Evolutionary conservation across 176 grass and related monocot genomes (phyloP), one percentile per base, ranked within the genome.

Genomic region (Calamus simplicifolius): DNA sequence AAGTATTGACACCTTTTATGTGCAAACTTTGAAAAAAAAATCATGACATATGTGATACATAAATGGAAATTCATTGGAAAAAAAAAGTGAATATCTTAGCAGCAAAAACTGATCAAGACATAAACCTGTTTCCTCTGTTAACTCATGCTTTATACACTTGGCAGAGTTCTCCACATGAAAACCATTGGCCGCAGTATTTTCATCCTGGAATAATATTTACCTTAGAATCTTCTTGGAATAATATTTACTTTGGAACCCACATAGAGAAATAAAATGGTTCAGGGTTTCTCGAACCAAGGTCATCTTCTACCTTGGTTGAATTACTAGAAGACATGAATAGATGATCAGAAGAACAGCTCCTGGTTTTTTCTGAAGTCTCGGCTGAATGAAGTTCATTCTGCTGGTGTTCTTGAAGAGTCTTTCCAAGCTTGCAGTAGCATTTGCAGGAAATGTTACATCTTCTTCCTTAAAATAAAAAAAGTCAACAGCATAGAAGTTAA

Each of bases 291-390:
- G 35, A 43, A 43, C 8, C 8, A 13, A 2, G 8, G 35, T 43
- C 35, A 43, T 12, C 35, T 43, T 66, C 19, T 65, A 77, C 55
- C 15, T 21, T 19, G 50, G 56, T 27, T 64, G 69, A n/a, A 51
- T 64, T 69, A 31, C 61, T 61, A 76, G 58, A 52, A 58, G 52
- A 75, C 54, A 57, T 14, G 19, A 38, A 19, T 25, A 17, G n/a
- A n/a, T 72, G 52, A 48, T 73, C 30, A 64, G 51, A 82, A 56
- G 12, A 60, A 79, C 58, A 58, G 48, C 31, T 58, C 25, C 51
- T n/a, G 50, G 59, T 19, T 72, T 61, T 27, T 4, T 64, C 53
- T 50, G 6, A 56, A 72, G 16, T 30, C 70, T 31, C 43, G 68
- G 14, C 69, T 54, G 68, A 50, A 5, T 48, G 27, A 21, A 72